Base-by-base conservation (phyloP, 2,329 filamentous ascomycete genomes). In the Metarhizium album region DNA sequence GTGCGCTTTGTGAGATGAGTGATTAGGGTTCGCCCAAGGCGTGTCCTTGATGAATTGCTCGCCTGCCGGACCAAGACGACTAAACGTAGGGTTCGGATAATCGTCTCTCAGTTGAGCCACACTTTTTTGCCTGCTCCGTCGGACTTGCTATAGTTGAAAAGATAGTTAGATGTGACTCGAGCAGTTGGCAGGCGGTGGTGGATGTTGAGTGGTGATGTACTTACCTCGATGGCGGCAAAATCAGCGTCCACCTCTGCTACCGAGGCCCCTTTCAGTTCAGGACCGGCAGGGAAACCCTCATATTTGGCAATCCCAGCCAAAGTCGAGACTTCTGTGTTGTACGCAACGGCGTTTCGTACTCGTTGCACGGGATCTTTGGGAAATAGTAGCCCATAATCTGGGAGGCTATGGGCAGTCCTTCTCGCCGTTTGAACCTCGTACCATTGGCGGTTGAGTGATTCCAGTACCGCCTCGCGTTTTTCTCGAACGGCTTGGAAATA, bases 261-360 rank as follows among this genome's bases (percentile, higher is more conserved):
- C 37, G 84, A 83, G 24, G 87, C 86, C 42, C 86, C 79, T 52
- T 75, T 75, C 68, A 98, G 84, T 33, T 87, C 78, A 20, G 93
- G 93, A n/a, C 90, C 93, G 31, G 91, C 90, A 35, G 93, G 93
- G 69, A 98, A 98, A 23, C 93, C 93, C 61, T 95, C 84, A 65
- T 96, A 90, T 69, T 96, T 97, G 35, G 91, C 90, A 48, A 97
- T 77, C 37, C 91, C 91, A 5, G 90, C 84, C 52, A 98, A 72
- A 27, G 96, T 82, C 0, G 90, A 95, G 4, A 98, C 90, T 65
- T 98, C 93, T 57, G 86, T 87, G 65, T 95, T 97, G 71, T 97
- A 97, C 45, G 90, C 86, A 47, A 90, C 79, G 59, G 95, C 90
- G 55, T 96, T 87, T 54, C 82, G 78, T 53, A 95, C 79, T 61